Evolutionary conservation across 176 grass and related monocot species (phyloP).

Genomic region (Otatea glauca): DNA sequence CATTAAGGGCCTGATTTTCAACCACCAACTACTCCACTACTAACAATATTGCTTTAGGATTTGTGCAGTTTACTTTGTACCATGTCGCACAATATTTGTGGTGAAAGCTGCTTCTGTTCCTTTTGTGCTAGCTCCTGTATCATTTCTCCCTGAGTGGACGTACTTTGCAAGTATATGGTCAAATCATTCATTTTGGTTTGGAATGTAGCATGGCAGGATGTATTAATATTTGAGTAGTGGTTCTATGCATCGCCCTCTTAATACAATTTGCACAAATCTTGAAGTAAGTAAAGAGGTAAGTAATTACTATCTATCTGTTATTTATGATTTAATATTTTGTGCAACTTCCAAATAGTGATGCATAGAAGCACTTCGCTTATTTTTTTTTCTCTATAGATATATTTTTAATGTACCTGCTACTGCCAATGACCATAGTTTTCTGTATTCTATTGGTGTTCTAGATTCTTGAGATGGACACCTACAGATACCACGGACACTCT

Average conservation of each 20-base stretch:
- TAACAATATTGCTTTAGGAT: too few species aligned
- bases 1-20: too few species aligned
- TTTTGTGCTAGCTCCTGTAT: background rate
- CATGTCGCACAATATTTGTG: background rate
- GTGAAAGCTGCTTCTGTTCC: background rate
- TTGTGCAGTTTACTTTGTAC: background rate
- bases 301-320: too few species aligned
- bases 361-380: too few species aligned
- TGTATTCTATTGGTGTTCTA: constrained; percentile 40
- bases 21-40: too few species aligned
- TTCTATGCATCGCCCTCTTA: too few species aligned
- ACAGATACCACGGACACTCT: constrained; percentile 90
- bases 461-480: constrained; percentile 99
- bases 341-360: too few species aligned
- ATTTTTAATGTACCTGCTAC: background rate
- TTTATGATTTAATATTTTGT: too few species aligned
- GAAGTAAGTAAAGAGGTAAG: too few species aligned
- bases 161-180: background rate
- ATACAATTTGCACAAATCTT: too few species aligned
- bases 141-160: background rate
- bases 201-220: background rate
- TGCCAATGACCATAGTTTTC: background rate
- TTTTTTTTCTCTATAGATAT: background rate
- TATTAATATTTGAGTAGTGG: background rate
- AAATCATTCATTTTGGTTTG: constrained; percentile 9